These are phyloP conservation scores for Halteria grandinella DNA, from an alignment of 73 alveolate genomes.

Conservation along the genomic window DNA sequence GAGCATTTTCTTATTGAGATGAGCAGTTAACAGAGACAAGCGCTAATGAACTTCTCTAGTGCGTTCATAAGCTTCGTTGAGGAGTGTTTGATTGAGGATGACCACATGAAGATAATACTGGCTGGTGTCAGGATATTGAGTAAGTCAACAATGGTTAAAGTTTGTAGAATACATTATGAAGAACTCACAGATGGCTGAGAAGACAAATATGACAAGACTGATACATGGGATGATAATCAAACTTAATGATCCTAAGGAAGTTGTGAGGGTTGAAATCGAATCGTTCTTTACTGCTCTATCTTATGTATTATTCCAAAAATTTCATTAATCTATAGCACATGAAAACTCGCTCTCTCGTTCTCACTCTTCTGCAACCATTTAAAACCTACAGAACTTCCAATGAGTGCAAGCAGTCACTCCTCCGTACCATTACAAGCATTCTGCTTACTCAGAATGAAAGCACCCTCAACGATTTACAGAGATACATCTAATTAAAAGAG, in stretches of 20 bases:
- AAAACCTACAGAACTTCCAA: conserved; percentile 30
- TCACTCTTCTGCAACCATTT: conserved; percentile 30
- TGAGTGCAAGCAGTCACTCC: conserved; percentile 27
- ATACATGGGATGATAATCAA: conserved; percentile 25
- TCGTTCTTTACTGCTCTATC: conserved; percentile 16
- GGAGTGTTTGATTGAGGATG: conserved; percentile 20
- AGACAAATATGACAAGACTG: conserved; percentile 28
- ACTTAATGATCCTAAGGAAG: conserved; percentile 47
- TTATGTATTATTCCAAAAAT: neutral
- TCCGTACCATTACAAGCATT: conserved; percentile 15
- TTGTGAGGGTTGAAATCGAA: conserved; percentile 23
- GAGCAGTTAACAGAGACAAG: neutral
- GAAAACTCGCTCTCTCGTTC: conserved; percentile 26
- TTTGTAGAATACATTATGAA: conserved; percentile 17
- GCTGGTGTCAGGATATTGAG: conserved; percentile 37
- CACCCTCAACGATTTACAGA: neutral
- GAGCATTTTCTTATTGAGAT: conserved; percentile 23
- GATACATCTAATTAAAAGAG: conserved; percentile 1
- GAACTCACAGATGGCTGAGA: conserved; percentile 50
- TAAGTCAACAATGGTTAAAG: neutral
- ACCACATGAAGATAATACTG: conserved; percentile 20
- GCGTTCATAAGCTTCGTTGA: conserved; percentile 37
- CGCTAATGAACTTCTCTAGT: conserved; percentile 10
- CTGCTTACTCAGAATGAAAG: conserved; percentile 14
- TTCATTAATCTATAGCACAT: conserved; percentile 10